These are phyloP conservation scores for Didymosphaeria variabile DNA, from an alignment of 2,329 filamentous ascomycete genomes.

Conservation along the genomic window DNA sequence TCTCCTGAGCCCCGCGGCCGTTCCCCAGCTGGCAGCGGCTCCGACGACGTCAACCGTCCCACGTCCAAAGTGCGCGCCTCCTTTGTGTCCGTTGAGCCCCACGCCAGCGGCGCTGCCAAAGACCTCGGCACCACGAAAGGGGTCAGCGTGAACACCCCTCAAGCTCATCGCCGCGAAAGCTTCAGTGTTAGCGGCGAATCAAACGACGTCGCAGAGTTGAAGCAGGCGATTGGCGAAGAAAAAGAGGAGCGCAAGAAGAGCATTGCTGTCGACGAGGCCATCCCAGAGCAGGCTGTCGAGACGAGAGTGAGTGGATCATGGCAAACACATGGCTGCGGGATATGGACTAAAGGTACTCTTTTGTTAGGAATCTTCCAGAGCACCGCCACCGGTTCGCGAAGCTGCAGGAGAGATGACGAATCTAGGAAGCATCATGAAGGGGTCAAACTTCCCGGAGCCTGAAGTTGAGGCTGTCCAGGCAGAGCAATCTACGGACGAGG, in stretches of 20 bases:
- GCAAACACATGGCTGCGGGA: neutral
- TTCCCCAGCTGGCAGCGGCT: constrained; percentile 50
- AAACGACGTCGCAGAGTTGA: constrained; percentile 48
- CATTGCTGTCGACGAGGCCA: constrained; percentile 45
- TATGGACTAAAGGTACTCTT: constrained; percentile 1
- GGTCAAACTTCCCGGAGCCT: constrained; percentile 45
- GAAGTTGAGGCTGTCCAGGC: constrained; percentile 18
- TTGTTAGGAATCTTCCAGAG: constrained; percentile 41
- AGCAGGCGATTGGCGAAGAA: constrained; percentile 52
- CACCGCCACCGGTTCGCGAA: constrained; percentile 43
- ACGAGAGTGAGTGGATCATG: constrained; percentile 30
- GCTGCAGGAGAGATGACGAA: constrained; percentile 40
- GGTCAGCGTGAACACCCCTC: constrained; percentile 39
- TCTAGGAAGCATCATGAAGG: constrained; percentile 47
- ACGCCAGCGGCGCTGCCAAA: constrained; percentile 22
- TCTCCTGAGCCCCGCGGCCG: constrained; percentile 56
- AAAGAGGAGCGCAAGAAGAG: constrained; percentile 50
- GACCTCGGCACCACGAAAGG: constrained; percentile 39
- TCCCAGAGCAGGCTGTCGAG: constrained; percentile 56
- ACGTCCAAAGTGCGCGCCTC: constrained; percentile 58
- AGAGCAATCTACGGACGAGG: constrained; percentile 8
- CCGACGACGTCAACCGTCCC: constrained; percentile 45
- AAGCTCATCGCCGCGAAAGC: constrained; percentile 50
- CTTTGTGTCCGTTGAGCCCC: constrained; percentile 57
- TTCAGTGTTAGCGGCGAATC: constrained; percentile 52